Conservation (phyloP, 192 early-diverging fungal genomes). For the Gorgonomyces haynaldii region DNA sequence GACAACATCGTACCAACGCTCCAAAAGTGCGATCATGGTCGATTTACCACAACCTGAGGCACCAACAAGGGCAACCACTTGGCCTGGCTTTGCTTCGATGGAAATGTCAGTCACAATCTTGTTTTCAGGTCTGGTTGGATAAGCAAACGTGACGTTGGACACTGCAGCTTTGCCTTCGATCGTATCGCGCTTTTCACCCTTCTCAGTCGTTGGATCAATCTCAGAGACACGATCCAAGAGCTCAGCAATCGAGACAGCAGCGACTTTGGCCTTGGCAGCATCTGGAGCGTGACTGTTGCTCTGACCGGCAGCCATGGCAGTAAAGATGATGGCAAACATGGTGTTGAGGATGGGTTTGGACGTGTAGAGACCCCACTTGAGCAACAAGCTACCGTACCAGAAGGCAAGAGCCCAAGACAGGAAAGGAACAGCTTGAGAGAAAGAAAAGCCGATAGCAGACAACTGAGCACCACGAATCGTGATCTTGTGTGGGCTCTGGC, state of each 20-base stretch:
- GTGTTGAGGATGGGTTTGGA: conserved; percentile 29
- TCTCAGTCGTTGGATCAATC: conserved; percentile 46
- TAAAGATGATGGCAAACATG: conserved; percentile 41
- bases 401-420: conserved; percentile 71
- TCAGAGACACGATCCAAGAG: conserved; percentile 56
- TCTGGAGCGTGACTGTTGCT: conserved; percentile 61
- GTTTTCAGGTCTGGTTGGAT: conserved; percentile 46
- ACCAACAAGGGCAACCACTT: conserved; percentile 78
- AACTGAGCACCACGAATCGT: conserved; percentile 52
- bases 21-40: conserved; percentile 33
- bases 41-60: conserved; percentile 75
- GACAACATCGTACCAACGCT: conserved; percentile 70
- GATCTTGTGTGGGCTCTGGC: conserved; percentile 54
- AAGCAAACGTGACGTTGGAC: conserved; percentile 38
- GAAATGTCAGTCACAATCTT: conserved; percentile 41
- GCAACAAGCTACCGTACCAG: conserved; percentile 67
- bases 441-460: conserved; percentile 61
- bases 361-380: conserved; percentile 32
- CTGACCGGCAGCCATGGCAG: conserved; percentile 69
- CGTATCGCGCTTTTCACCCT: conserved; percentile 18
- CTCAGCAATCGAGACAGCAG: conserved; percentile 59
- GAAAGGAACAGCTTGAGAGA: conserved; percentile 60
- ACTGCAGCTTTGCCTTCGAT: conserved; percentile 52
- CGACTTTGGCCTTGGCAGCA: conserved; percentile 65
- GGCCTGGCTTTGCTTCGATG: conserved; percentile 46